phyloP scores from a whole-genome alignment of 768 basidiomycete species.

The Leucogyrophana mollusca region DNA sequence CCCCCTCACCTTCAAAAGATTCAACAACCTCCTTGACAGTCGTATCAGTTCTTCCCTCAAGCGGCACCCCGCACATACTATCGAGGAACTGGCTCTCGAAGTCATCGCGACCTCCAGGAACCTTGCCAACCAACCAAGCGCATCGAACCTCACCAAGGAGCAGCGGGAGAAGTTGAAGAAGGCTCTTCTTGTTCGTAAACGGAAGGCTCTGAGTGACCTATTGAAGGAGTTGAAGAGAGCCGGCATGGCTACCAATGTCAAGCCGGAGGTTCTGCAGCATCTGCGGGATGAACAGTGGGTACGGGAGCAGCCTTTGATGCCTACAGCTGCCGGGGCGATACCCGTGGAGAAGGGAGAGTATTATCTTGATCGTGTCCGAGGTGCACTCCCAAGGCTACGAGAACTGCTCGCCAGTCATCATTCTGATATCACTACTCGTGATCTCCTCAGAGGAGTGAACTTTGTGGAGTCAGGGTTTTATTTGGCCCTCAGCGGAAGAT shows the following conservation, averaged over 20 bases:
- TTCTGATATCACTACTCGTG: constrained; percentile 80
- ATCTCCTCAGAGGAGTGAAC: constrained; percentile 75
- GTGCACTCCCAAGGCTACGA: constrained; percentile 65
- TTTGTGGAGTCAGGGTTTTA: constrained; percentile 79
- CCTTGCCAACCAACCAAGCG: constrained; percentile 48
- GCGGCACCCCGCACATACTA: constrained; percentile 35
- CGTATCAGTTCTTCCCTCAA: constrained; percentile 44
- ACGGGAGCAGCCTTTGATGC: constrained; percentile 54
- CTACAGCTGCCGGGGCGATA: constrained; percentile 17
- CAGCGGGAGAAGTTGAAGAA: constrained; percentile 66
- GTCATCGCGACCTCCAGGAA: constrained; percentile 63
- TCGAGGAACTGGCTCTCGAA: constrained; percentile 57
- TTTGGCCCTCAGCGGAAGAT: constrained; percentile 59
- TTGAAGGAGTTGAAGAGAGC: constrained; percentile 82
- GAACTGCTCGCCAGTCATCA: constrained; percentile 68
- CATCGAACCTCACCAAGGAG: constrained; percentile 42
- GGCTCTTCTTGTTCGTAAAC: constrained; percentile 75
- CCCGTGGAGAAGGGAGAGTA: constrained; percentile 47
- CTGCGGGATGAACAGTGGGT: constrained; percentile 61
- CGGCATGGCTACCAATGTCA: constrained; percentile 72
- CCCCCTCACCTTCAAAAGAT: constrained; percentile 48
- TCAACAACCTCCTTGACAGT: constrained; percentile 40
- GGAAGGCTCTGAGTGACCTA: constrained; percentile 88
- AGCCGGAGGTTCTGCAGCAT: constrained; percentile 62
- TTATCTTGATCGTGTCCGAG: constrained; percentile 65